A percentile compares a stretch with the other conserved stretches of the same genome.
phyloP scores from a whole-genome alignment of 768 basidiomycete species.

The Coprinopsis strossmayeri region DNA sequence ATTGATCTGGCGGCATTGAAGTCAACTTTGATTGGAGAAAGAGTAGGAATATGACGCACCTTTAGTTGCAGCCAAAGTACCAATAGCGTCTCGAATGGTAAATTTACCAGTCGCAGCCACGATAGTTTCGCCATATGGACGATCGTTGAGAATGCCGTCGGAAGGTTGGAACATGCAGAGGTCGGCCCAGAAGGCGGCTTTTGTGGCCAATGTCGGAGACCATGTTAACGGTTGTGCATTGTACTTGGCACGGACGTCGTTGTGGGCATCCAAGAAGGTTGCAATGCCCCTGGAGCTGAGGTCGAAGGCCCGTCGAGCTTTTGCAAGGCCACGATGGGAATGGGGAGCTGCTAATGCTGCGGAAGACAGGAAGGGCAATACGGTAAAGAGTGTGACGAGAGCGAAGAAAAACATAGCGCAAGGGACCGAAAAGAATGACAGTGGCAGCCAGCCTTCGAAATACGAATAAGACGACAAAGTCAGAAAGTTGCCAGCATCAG shows the following conservation, averaged over 20 bases:
- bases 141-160: slow-evolving; percentile 33
- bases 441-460: too few species aligned
- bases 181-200: slow-evolving; percentile 46
- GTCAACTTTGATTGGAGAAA: too few species aligned
- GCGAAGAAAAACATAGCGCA: slow-evolving; percentile 19
- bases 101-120: slow-evolving; percentile 47
- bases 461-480: too few species aligned
- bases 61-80: slow-evolving; percentile 42
- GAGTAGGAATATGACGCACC: too few species aligned
- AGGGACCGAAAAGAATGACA: slow-evolving; percentile 26
- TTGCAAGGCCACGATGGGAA: slow-evolving; percentile 12
- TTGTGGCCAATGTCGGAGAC: slow-evolving; percentile 38
- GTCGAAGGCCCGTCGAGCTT: slow-evolving; percentile 18
- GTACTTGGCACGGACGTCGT: slow-evolving; percentile 36
- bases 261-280: slow-evolving; percentile 34
- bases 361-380: slow-evolving; percentile 15
- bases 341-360: slow-evolving; percentile 15
- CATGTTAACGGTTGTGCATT: slow-evolving; percentile 39
- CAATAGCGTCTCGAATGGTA: slow-evolving; percentile 32
- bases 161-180: slow-evolving; percentile 43
- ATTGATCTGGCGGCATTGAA: slow-evolving; percentile 23
- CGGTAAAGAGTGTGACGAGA: slow-evolving; percentile 20
- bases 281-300: slow-evolving; percentile 16
- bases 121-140: slow-evolving; percentile 49
- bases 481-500: neutral